Conservation (phyloP, 179 eudicot genomes). For the Beta macrorhiza region DNA sequence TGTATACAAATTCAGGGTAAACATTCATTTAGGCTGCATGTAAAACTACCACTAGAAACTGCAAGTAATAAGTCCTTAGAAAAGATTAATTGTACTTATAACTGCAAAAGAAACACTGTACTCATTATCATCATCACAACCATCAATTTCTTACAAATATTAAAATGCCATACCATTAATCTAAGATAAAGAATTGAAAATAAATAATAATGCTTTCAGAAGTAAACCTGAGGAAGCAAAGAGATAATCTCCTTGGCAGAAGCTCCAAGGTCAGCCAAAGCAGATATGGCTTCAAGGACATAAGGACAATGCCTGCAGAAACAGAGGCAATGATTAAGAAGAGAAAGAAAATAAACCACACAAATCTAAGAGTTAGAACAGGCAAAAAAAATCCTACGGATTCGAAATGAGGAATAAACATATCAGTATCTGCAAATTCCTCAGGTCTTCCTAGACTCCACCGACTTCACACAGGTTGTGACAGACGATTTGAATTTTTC, state of each 20-base stretch:
- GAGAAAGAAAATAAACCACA: not conserved
- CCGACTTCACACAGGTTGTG: not conserved
- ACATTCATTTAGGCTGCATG: constrained; percentile 8
- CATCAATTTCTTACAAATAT: constrained; percentile 13
- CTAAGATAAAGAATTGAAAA: not conserved
- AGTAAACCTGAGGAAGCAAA: constrained; percentile 80
- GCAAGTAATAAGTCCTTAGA: not conserved
- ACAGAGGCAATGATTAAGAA: constrained; percentile 13
- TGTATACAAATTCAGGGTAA: too few relatives aligned
- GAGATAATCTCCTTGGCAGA: constrained; percentile 76
- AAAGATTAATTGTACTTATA: not conserved
- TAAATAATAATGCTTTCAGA: not conserved
- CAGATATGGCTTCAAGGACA: constrained; percentile 76
- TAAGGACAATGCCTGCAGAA: constrained; percentile 75
- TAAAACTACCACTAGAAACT: not conserved
- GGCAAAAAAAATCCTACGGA: not conserved
- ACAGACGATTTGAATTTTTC: not conserved
- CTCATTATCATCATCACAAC: not conserved
- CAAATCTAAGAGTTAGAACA: not conserved
- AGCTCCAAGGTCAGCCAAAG: constrained; percentile 90
- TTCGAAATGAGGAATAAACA: constrained; percentile 1
- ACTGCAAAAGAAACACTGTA: not conserved
- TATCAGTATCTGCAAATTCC: not conserved
- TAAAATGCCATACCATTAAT: not conserved
- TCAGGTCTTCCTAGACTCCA: not conserved